phyloP scores from a whole-genome alignment of 108 stramenopile species.

The Fragilaria radians region DNA sequence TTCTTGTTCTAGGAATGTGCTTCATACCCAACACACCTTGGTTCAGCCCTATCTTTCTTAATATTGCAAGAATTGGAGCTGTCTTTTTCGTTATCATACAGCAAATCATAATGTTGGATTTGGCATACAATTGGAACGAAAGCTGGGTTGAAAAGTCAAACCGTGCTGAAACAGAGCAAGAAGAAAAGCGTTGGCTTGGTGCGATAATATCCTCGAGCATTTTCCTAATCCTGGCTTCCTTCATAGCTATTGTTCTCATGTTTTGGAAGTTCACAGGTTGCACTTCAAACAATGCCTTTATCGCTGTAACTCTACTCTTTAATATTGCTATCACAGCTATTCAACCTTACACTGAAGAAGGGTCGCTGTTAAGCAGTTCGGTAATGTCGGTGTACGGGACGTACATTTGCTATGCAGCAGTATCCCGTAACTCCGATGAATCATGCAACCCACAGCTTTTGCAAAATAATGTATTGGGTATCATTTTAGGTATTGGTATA shows the following conservation, averaged over 20 bases:
- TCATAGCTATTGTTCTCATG: slow-evolving; percentile 65
- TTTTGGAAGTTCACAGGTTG: slow-evolving; percentile 82
- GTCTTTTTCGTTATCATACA: slow-evolving; percentile 68
- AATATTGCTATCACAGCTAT: slow-evolving; percentile 44
- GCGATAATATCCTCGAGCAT: slow-evolving; percentile 71
- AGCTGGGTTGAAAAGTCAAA: slow-evolving; percentile 76
- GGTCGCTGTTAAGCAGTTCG: slow-evolving; percentile 74
- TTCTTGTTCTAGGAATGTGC: slow-evolving; percentile 44
- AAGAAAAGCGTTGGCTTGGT: slow-evolving; percentile 64
- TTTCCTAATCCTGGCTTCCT: slow-evolving; percentile 52
- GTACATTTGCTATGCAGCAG: slow-evolving; percentile 76
- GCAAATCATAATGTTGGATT: slow-evolving; percentile 79
- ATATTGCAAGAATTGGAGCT: slow-evolving; percentile 64
- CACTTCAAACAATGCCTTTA: slow-evolving; percentile 63
- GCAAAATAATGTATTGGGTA: slow-evolving; percentile 49
- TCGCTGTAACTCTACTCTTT: slow-evolving; percentile 73
- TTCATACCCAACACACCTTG: slow-evolving; percentile 78
- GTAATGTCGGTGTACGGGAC: slow-evolving; percentile 77
- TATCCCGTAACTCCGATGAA: slow-evolving; percentile 65
- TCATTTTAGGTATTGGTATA: slow-evolving; percentile 70
- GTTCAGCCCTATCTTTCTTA: slow-evolving; percentile 58
- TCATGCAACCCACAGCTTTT: slow-evolving; percentile 83
- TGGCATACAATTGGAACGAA: slow-evolving; percentile 81
- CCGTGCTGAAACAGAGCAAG: slow-evolving; percentile 53
- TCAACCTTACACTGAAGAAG: slow-evolving; percentile 66